Evolutionary conservation across 495 filamentous ascomycete species (phyloP).

Genomic region (Penicillium waksmanii): DNA sequence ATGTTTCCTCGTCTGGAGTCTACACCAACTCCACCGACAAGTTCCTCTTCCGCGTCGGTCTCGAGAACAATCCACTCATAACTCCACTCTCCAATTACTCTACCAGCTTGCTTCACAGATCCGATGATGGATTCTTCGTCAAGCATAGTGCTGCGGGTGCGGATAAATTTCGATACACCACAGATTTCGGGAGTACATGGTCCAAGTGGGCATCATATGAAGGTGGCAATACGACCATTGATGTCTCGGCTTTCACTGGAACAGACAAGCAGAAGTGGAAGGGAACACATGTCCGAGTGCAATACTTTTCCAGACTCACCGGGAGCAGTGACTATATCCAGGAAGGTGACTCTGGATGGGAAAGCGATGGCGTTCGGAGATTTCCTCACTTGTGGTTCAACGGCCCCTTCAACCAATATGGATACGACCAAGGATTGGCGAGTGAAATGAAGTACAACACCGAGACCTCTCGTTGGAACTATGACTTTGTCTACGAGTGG

Average conservation of each 20-base stretch:
- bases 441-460: conserved; percentile 54
- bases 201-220: conserved; percentile 57
- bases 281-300: conserved; percentile 62
- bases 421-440: conserved; percentile 61
- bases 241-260: conserved; percentile 50
- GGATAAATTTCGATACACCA: conserved; percentile 60
- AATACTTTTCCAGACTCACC: conserved; percentile 64
- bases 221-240: conserved; percentile 38
- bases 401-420: conserved; percentile 65
- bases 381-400: conserved; percentile 65
- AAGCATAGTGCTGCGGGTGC: conserved; percentile 62
- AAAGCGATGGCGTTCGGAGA: conserved; percentile 40
- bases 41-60: conserved; percentile 52
- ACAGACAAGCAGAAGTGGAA: conserved; percentile 59
- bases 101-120: conserved; percentile 44
- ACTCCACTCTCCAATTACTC: conserved; percentile 62
- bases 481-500: conserved; percentile 56
- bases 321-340: conserved; percentile 63
- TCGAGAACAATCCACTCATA: conserved; percentile 52
- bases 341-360: conserved; percentile 55
- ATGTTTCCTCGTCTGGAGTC: conserved; percentile 36
- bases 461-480: conserved; percentile 50
- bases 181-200: conserved; percentile 52
- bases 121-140: conserved; percentile 41
- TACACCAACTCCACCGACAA: conserved; percentile 48